These are phyloP conservation scores for Scheffersomyces insectosa DNA, from an alignment of 1,139 yeast genomes.

Conservation along the genomic window DNA sequence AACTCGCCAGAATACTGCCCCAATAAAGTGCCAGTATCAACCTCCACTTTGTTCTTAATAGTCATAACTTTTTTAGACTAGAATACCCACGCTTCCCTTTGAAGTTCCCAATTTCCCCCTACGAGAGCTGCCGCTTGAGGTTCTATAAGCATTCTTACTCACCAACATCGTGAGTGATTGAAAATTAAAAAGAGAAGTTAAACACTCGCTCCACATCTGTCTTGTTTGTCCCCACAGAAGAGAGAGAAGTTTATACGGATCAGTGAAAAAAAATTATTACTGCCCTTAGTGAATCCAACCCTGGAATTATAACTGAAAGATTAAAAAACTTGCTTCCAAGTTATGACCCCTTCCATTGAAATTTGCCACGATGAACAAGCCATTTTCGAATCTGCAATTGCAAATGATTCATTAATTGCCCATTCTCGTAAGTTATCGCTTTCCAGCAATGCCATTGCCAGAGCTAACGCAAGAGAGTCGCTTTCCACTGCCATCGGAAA, in stretches of 20 bases:
- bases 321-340: constrained; percentile 7
- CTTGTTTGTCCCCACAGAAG: constrained; percentile 15
- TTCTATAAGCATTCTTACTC: constrained; percentile 27
- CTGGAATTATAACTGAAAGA: no score
- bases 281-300: neutral
- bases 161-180: constrained; percentile 31
- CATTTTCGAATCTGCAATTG: constrained; percentile 8
- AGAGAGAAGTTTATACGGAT: constrained; percentile 1
- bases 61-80: constrained; percentile 4
- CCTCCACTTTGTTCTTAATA: neutral
- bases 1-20: neutral
- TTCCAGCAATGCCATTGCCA: neutral
- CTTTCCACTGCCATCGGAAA: neutral
- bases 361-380: constrained; percentile 15
- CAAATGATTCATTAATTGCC: constrained; percentile 9
- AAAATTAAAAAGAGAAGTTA: constrained; percentile 1
- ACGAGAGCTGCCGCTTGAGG: constrained; percentile 59
- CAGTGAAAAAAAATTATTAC: neutral
- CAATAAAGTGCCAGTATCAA: constrained; percentile 1
- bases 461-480: neutral
- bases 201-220: constrained; percentile 6
- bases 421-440: neutral
- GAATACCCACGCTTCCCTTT: constrained; percentile 4
- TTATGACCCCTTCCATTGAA: constrained; percentile 30
- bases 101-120: constrained; percentile 7